Percentiles rank a stretch among this genome's conserved stretches.
phyloP scores from a whole-genome alignment of 306 rosid species.

The Herpetospermum pedunculosum region DNA sequence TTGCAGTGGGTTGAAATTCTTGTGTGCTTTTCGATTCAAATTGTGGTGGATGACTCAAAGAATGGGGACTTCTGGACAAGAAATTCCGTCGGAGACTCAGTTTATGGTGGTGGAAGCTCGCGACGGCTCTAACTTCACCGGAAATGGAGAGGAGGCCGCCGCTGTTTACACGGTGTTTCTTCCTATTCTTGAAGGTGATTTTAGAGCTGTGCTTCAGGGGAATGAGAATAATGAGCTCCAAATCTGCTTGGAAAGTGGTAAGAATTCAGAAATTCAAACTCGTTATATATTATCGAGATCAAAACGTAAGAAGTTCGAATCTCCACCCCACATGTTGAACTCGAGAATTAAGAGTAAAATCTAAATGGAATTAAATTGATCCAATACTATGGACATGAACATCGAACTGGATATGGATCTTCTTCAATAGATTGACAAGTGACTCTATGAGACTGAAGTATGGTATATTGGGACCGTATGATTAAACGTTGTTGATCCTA shows the following conservation, averaged over 20 bases:
- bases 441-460: no score
- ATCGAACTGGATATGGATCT: not conserved
- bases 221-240: conserved; percentile 70
- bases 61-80: conserved; percentile 65
- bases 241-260: conserved; percentile 92
- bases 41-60: conserved; percentile 99
- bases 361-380: not conserved
- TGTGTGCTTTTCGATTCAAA: conserved; percentile 78
- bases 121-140: conserved; percentile 27
- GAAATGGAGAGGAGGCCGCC: conserved; percentile 22
- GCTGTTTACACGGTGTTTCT: conserved; percentile 55
- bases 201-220: conserved; percentile 92
- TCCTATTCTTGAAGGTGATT: conserved; percentile 92
- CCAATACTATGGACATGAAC: not conserved
- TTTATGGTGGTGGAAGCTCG: conserved; percentile 64
- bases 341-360: not conserved
- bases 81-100: conserved; percentile 77
- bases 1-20: conserved; percentile 61
- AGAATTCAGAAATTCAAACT: not conserved
- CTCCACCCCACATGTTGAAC: not conserved
- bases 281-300: not conserved
- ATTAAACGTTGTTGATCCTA: not conserved
- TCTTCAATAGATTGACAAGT: not conserved
- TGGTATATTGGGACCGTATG: not conserved
- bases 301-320: not conserved